A percentile compares a stretch with the other conserved stretches of the same genome.
Evolutionary conservation across 2,329 filamentous ascomycete genomes (phyloP).

Genomic region (Botrytis fragariae): DNA sequence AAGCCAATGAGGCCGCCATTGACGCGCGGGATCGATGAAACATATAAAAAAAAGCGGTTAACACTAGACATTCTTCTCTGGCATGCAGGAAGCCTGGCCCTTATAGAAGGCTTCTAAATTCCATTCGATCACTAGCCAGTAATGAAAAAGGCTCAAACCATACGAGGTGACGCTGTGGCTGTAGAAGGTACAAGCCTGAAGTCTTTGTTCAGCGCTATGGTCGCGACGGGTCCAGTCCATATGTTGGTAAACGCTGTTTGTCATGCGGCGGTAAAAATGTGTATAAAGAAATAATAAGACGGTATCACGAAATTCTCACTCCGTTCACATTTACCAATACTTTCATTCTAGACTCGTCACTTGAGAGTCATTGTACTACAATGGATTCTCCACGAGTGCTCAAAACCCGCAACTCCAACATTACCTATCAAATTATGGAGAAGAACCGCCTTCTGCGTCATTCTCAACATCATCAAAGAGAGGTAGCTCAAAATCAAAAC

Average conservation of each 20-base stretch:
- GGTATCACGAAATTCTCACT: not conserved
- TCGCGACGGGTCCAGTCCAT: not conserved
- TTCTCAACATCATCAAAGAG: not conserved
- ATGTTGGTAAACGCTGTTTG: not conserved
- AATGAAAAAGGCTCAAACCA: not conserved
- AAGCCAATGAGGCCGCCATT: not conserved
- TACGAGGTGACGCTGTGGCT: not conserved
- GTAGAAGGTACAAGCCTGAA: not conserved
- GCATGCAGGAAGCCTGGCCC: not conserved
- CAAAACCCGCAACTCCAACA: not conserved
- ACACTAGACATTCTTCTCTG: not conserved
- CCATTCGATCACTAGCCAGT: not conserved
- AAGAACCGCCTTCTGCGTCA: not conserved
- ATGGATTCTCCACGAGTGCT: conserved; percentile 9
- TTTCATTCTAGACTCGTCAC: not conserved
- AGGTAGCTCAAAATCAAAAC: not conserved
- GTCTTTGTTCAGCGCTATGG: not conserved
- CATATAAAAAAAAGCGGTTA: not conserved
- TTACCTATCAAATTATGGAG: conserved; percentile 4
- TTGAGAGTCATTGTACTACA: not conserved
- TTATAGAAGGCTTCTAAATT: not conserved
- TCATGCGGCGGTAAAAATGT: not conserved
- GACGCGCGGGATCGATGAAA: not conserved
- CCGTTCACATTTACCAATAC: not conserved
- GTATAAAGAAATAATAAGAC: conserved; percentile 2